Evolutionary conservation across 306 rosid species (phyloP).

Genomic region (Pterocarpus macrocarpus): DNA sequence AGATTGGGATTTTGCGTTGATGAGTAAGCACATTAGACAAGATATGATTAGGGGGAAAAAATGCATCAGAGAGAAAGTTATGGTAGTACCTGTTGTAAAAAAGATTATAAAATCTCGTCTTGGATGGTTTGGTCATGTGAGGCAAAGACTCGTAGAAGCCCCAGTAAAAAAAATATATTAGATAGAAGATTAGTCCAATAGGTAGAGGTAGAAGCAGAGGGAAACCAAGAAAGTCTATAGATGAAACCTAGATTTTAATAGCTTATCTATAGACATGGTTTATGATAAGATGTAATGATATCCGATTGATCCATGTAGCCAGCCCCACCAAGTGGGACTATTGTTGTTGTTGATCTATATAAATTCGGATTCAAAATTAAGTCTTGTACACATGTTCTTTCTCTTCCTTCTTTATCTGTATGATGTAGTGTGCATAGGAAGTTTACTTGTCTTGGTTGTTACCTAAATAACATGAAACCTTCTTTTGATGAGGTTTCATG

Average conservation of each 20-base stretch:
- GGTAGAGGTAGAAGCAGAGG: too few relatives aligned
- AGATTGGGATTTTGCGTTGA: neutral
- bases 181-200: too few relatives aligned
- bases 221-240: too few relatives aligned
- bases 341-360: neutral
- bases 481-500: slow-evolving; percentile 18
- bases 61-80: too few relatives aligned
- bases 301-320: neutral
- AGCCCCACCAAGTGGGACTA: neutral
- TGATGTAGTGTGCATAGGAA: slow-evolving; percentile 16
- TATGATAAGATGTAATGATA: neutral
- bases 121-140: too few relatives aligned
- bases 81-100: too few relatives aligned
- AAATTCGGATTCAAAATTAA: slow-evolving; percentile 13
- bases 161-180: too few relatives aligned
- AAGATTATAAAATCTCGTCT: too few relatives aligned
- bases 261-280: neutral
- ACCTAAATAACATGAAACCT: slow-evolving; percentile 9
- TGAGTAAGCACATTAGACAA: too few relatives aligned
- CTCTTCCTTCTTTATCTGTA: slow-evolving; percentile 30
- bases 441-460: neutral
- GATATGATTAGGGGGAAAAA: too few relatives aligned
- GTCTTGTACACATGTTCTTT: neutral
- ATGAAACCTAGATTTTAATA: neutral
- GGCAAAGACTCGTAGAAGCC: too few relatives aligned